Evolutionary conservation across 2,329 filamentous ascomycete species (phyloP).

Genomic region (Verticillium albo-atrum): DNA sequence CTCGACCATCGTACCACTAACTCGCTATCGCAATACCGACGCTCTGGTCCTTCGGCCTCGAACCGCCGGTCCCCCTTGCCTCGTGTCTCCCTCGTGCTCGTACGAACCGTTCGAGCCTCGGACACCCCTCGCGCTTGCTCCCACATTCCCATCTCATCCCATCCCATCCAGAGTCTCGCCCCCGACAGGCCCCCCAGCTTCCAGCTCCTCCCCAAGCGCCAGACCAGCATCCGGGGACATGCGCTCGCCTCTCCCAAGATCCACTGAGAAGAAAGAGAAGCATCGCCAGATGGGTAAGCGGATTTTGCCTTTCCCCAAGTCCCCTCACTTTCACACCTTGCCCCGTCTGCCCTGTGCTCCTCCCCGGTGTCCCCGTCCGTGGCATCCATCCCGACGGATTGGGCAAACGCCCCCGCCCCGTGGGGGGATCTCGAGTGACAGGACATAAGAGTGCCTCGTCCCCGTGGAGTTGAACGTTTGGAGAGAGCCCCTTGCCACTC

Average conservation of each 20-base stretch:
- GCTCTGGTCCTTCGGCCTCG: background rate
- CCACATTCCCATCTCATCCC: background rate
- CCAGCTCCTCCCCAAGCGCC: background rate
- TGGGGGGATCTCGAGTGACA: slow-evolving; percentile 4
- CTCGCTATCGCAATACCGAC: slow-evolving; percentile 1
- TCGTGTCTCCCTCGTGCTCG: background rate
- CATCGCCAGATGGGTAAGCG: background rate
- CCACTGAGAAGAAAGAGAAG: slow-evolving; percentile 1
- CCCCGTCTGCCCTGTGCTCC: background rate
- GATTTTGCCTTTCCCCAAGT: background rate
- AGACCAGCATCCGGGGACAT: background rate
- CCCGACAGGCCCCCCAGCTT: background rate
- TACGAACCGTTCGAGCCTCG: background rate
- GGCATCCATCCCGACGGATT: background rate
- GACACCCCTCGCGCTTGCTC: background rate
- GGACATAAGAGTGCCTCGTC: slow-evolving; percentile 12
- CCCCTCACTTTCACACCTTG: background rate
- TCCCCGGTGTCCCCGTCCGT: background rate
- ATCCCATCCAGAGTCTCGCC: background rate
- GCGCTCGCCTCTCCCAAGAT: background rate
- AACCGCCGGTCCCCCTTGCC: background rate
- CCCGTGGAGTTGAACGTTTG: slow-evolving; percentile 8
- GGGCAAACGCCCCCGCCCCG: slow-evolving; percentile 7
- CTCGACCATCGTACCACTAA: slow-evolving; percentile 1
- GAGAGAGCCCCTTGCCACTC: slow-evolving; percentile 5